phyloP scores from a whole-genome alignment of 192 early-diverging fungal species.

The Gryganskiella cystojenkinii region DNA sequence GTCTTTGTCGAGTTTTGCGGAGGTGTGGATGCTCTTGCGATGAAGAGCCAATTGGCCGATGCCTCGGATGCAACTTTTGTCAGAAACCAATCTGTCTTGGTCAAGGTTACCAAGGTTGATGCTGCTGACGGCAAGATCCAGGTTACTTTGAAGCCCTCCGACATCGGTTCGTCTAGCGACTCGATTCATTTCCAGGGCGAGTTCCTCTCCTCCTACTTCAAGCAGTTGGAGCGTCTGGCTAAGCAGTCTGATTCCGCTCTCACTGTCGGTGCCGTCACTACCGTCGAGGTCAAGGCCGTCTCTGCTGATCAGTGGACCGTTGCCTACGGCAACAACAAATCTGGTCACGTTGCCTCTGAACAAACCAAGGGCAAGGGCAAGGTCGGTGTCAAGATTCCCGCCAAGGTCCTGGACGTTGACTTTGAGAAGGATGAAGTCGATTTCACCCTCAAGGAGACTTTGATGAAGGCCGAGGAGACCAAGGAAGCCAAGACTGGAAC shows the following conservation, averaged over 20 bases:
- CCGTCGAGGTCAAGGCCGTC: constrained; percentile 61
- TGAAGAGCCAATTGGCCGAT: constrained; percentile 66
- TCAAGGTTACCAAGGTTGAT: constrained; percentile 67
- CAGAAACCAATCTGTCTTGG: constrained; percentile 78
- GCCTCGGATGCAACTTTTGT: constrained; percentile 62
- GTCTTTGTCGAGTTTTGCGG: constrained; percentile 77
- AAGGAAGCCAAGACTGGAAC: constrained; percentile 36
- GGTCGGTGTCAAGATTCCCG: constrained; percentile 61
- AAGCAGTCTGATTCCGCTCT: constrained; percentile 33
- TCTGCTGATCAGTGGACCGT: constrained; percentile 60
- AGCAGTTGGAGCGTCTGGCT: constrained; percentile 56
- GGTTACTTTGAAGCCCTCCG: constrained; percentile 77
- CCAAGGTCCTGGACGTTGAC: constrained; percentile 78
- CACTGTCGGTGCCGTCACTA: constrained; percentile 51
- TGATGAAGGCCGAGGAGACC: constrained; percentile 20
- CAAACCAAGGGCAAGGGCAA: constrained; percentile 65
- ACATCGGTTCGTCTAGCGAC: constrained; percentile 47
- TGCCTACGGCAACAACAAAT: constrained; percentile 53
- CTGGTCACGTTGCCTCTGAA: constrained; percentile 68
- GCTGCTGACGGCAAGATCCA: constrained; percentile 56
- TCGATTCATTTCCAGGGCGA: constrained; percentile 58
- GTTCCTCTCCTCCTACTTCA: constrained; percentile 60
- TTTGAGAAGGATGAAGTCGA: constrained; percentile 71
- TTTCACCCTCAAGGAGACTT: constrained; percentile 63
- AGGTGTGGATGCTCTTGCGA: constrained; percentile 67